These are phyloP conservation scores for Antitrichia curtipendula DNA, from an alignment of 225 moss, liverwort and hornwort species.

Conservation along the genomic window DNA sequence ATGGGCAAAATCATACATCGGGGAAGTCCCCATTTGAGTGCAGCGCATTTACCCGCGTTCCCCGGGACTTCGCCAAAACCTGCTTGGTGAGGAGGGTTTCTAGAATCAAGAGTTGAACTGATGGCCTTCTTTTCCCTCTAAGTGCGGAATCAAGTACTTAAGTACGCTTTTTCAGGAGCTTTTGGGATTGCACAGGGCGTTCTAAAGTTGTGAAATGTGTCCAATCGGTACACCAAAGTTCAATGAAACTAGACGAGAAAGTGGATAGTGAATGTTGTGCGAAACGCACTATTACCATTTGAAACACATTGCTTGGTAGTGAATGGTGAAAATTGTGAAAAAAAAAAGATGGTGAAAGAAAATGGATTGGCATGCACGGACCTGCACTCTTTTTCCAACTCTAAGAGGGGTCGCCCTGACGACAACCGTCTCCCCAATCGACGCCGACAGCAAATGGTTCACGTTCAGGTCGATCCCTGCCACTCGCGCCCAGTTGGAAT, in stretches of 20 bases:
- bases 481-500: conserved; percentile 33
- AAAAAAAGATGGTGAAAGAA: no score
- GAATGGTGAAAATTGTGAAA: background rate
- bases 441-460: conserved; percentile 54
- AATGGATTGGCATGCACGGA: background rate
- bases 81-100: background rate
- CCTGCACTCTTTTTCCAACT: conserved; percentile 72
- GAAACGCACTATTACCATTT: background rate
- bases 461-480: conserved; percentile 65
- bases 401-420: conserved; percentile 48
- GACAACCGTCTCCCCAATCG: conserved; percentile 43
- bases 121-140: background rate
- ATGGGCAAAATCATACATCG: background rate
- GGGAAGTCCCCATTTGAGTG: background rate
- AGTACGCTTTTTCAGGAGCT: background rate
- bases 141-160: background rate
- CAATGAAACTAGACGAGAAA: background rate
- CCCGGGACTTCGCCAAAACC: background rate
- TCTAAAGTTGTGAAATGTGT: background rate
- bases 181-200: background rate
- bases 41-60: background rate
- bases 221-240: background rate
- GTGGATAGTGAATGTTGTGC: background rate
- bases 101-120: background rate
- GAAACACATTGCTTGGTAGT: background rate